Percentiles rank a stretch among this genome's conserved stretches.
phyloP scores from a whole-genome alignment of 140 eudicot species.

The Cichorium intybus region DNA sequence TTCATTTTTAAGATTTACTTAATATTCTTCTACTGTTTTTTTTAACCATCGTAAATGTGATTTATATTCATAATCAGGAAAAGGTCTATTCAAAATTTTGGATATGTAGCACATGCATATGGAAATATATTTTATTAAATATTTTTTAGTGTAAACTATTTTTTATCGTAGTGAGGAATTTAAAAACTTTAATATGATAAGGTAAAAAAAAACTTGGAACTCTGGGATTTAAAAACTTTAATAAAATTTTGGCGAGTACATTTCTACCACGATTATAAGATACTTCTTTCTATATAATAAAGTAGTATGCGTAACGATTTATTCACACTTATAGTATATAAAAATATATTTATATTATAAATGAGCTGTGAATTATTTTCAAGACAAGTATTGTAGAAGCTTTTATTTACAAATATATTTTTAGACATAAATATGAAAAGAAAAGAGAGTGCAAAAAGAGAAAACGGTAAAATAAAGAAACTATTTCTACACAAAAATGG shows the following conservation, averaged over 20 bases:
- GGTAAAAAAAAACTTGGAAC: not conserved
- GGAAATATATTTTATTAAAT: not conserved
- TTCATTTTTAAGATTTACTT: constrained; percentile 20
- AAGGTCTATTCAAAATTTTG: not conserved
- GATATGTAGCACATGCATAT: not conserved
- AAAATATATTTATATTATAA: not conserved
- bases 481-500: constrained; percentile 7
- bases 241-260: not conserved
- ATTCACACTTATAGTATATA: not conserved
- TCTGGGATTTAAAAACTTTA: too few relatives aligned
- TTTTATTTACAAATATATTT: not conserved
- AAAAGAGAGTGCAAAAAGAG: not conserved
- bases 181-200: not conserved
- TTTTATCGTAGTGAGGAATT: too few relatives aligned
- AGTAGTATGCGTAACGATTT: not conserved
- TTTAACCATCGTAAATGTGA: not conserved
- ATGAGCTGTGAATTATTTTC: not conserved
- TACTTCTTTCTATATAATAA: not conserved
- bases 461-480: constrained; percentile 3
- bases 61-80: not conserved
- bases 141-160: too few relatives aligned
- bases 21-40: constrained; percentile 17
- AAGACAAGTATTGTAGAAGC: not conserved
- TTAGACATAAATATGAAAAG: not conserved
- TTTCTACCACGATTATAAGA: not conserved